Conservation (phyloP, 2,329 filamentous ascomycete species). For the Xylariaceae sp. region DNA sequence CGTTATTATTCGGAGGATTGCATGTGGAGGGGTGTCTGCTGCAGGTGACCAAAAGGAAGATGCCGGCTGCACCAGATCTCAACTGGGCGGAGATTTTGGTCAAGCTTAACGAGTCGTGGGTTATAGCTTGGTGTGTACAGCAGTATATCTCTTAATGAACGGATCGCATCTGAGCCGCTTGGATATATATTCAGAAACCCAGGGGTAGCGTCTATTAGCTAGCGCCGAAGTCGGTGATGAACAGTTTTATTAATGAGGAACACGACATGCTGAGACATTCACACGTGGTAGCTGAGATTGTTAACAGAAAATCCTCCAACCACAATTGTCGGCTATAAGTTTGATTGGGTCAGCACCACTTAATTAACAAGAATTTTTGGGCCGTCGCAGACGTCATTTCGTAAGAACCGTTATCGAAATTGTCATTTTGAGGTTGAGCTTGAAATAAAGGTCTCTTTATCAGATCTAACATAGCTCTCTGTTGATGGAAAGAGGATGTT, state of each 20-base stretch:
- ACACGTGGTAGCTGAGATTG: conserved; percentile 27
- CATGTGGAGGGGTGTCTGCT: conserved; percentile 1
- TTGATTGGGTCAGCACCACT: conserved; percentile 18
- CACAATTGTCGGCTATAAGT: conserved; percentile 12
- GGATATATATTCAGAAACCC: background rate
- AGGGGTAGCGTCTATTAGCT: background rate
- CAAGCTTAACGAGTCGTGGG: background rate
- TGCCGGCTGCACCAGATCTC: conserved; percentile 6
- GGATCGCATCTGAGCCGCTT: background rate
- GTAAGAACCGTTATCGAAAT: too few species aligned
- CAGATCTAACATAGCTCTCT: background rate
- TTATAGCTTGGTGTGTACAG: background rate
- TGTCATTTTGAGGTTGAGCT: background rate
- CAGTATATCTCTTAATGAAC: too few species aligned
- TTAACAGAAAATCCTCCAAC: conserved; percentile 14
- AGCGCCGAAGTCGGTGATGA: too few species aligned
- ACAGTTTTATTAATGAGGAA: background rate
- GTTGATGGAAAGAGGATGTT: background rate
- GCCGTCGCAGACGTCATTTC: conserved; percentile 1
- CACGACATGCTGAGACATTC: conserved; percentile 22
- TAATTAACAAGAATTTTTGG: conserved; percentile 4
- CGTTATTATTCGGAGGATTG: background rate
- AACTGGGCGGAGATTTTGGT: too few species aligned
- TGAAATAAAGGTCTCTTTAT: background rate
- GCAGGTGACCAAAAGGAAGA: conserved; percentile 9